These are phyloP conservation scores for Atkinsonella texensis DNA, from an alignment of 2,329 filamentous ascomycete genomes.

Conservation along the genomic window DNA sequence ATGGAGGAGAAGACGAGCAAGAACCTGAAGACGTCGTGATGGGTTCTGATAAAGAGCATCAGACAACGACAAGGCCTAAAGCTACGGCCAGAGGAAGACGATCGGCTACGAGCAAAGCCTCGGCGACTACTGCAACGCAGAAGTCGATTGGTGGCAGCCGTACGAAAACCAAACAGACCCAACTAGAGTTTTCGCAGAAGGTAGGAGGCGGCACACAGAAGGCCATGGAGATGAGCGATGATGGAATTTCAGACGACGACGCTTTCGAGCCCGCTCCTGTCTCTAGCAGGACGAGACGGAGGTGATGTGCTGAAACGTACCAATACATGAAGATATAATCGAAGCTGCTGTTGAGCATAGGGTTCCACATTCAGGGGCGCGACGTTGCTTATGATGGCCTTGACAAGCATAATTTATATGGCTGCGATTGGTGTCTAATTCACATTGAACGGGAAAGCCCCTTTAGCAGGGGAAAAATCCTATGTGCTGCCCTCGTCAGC, in stretches of 20 bases:
- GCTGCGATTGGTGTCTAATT: too few relatives aligned
- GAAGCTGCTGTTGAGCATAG: too few relatives aligned
- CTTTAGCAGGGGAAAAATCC: too few relatives aligned
- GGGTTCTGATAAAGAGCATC: constrained; percentile 38
- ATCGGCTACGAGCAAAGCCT: constrained; percentile 9
- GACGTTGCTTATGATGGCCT: too few relatives aligned
- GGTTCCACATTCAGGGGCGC: too few relatives aligned
- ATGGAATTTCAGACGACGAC: constrained; percentile 52
- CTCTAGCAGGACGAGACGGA: constrained; percentile 20
- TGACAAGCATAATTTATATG: too few relatives aligned
- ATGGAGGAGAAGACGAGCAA: constrained; percentile 31
- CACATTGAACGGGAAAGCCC: too few relatives aligned
- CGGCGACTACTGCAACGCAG: constrained; percentile 12
- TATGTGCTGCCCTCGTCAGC: too few relatives aligned
- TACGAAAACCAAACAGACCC: constrained; percentile 20
- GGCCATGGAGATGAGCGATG: constrained; percentile 49
- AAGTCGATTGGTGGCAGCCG: constrained; percentile 13
- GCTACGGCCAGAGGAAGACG: constrained; percentile 15
- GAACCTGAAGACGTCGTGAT: constrained; percentile 40
- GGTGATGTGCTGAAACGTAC: background rate
- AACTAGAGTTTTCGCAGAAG: constrained; percentile 25
- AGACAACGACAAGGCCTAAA: constrained; percentile 26
- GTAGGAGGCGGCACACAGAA: constrained; percentile 29
- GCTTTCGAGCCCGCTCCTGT: constrained; percentile 42
- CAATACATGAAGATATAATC: too few relatives aligned